Percentiles rank a stretch among this genome's conserved stretches.
Conservation (phyloP, 2,329 filamentous ascomycete species). For the Aspergillus quadrilineatus region DNA sequence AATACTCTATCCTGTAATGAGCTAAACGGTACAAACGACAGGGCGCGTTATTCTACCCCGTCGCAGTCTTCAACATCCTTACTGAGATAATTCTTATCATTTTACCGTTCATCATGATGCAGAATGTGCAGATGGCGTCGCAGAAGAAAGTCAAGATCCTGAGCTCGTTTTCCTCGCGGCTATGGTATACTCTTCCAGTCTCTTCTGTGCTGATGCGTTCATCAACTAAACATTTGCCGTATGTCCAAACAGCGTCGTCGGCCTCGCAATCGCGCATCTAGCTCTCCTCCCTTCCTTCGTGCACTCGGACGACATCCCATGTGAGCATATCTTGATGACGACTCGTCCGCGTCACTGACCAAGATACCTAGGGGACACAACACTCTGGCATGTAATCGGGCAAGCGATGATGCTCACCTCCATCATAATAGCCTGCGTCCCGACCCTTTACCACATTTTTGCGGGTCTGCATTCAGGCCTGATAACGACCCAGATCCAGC, state of each 20-base stretch:
- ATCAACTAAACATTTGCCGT: background rate
- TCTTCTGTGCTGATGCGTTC: too few species aligned
- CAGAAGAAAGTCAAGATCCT: slow-evolving; percentile 23
- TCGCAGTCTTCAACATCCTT: slow-evolving; percentile 20
- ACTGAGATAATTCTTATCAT: slow-evolving; percentile 20
- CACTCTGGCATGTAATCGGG: slow-evolving; percentile 16
- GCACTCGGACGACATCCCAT: slow-evolving; percentile 20
- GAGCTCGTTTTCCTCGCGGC: slow-evolving; percentile 20
- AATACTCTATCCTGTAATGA: background rate
- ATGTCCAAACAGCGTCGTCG: slow-evolving; percentile 13
- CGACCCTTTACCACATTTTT: slow-evolving; percentile 28
- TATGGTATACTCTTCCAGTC: slow-evolving; percentile 10
- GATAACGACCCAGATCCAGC: slow-evolving; percentile 17
- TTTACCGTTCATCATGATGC: slow-evolving; percentile 27
- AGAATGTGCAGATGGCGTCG: slow-evolving; percentile 23
- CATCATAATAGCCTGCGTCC: slow-evolving; percentile 26
- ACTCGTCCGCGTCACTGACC: background rate
- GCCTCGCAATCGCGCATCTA: slow-evolving; percentile 18
- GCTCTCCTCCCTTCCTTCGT: slow-evolving; percentile 19
- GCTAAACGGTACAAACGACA: background rate
- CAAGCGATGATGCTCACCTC: slow-evolving; percentile 28
- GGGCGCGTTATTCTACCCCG: slow-evolving; percentile 22
- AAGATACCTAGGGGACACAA: slow-evolving; percentile 18
- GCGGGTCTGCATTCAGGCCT: slow-evolving; percentile 26
- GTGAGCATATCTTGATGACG: slow-evolving; percentile 9